phyloP scores from a whole-genome alignment of 73 alveolate species.

The Durusdinium trenchii region DNA sequence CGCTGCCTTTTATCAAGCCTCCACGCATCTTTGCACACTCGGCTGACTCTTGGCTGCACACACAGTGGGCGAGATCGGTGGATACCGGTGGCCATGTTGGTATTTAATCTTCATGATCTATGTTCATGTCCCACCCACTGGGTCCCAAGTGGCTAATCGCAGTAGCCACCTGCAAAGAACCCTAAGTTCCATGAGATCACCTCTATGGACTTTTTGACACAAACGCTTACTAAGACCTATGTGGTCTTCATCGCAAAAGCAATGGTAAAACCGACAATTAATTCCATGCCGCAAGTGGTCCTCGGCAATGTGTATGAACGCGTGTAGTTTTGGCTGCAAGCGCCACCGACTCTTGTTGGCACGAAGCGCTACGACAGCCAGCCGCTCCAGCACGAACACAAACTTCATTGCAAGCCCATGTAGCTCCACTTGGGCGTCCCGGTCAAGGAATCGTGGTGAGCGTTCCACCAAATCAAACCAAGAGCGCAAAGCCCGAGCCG shows the following conservation, averaged over 20 bases:
- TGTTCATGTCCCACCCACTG: background rate
- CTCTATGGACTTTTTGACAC: background rate
- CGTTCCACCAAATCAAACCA: conserved; percentile 1
- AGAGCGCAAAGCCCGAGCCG: background rate
- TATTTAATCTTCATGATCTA: background rate
- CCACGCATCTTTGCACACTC: too few relatives aligned
- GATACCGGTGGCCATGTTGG: too few relatives aligned
- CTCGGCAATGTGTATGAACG: background rate
- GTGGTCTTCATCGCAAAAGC: background rate
- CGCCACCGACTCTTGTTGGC: background rate
- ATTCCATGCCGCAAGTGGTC: background rate
- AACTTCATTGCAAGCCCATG: background rate
- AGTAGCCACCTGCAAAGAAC: background rate
- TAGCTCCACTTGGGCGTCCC: background rate
- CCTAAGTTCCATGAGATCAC: background rate
- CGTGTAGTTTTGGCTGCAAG: background rate
- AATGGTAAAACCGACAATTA: background rate
- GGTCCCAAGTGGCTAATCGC: background rate
- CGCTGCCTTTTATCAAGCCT: too few relatives aligned
- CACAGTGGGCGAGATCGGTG: background rate
- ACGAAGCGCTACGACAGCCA: background rate
- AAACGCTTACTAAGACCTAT: background rate
- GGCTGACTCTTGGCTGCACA: background rate
- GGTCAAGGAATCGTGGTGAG: background rate
- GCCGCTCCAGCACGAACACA: background rate